phyloP scores from a whole-genome alignment of 805 yeast genomes.

The Tetrapisispora taiwanensis region DNA sequence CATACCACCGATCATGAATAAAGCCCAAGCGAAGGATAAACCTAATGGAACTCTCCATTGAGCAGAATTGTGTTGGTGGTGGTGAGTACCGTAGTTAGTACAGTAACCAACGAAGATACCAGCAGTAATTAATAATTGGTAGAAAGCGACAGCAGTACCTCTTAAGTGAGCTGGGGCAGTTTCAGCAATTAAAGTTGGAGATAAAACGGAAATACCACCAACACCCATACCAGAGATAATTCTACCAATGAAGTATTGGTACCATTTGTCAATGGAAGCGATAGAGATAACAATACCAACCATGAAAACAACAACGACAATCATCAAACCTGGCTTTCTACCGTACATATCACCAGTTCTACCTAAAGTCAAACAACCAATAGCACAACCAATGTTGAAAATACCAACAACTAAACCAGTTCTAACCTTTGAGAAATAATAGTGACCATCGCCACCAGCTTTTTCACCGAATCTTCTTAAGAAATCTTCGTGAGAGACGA shows the following conservation, averaged over 20 bases:
- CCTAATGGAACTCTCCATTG: slow-evolving; percentile 75
- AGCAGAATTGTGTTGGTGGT: slow-evolving; percentile 30
- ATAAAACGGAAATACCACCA: slow-evolving; percentile 67
- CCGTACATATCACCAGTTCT: slow-evolving; percentile 54
- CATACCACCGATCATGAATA: slow-evolving; percentile 31
- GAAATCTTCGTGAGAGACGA: slow-evolving; percentile 46
- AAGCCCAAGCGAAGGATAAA: slow-evolving; percentile 40
- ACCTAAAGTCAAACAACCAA: slow-evolving; percentile 56
- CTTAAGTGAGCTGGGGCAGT: slow-evolving; percentile 38
- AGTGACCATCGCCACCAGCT: slow-evolving; percentile 17
- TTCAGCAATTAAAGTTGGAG: slow-evolving; percentile 57
- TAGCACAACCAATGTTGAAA: slow-evolving; percentile 67
- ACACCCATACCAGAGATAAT: slow-evolving; percentile 67
- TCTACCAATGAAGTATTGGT: slow-evolving; percentile 63
- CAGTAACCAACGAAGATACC: slow-evolving; percentile 76
- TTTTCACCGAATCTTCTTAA: slow-evolving; percentile 42
- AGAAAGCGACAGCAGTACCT: slow-evolving; percentile 63
- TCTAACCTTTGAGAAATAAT: slow-evolving; percentile 42
- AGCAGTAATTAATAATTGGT: slow-evolving; percentile 60
- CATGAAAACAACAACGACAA: slow-evolving; percentile 51
- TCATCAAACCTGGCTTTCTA: slow-evolving; percentile 53
- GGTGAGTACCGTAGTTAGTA: slow-evolving; percentile 50
- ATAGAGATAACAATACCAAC: slow-evolving; percentile 63
- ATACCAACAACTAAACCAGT: slow-evolving; percentile 49
- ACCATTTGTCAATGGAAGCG: slow-evolving; percentile 46